These are phyloP conservation scores for Amylostereum chailletii DNA, from an alignment of 1,284 basidiomycete species.

Conservation along the genomic window DNA sequence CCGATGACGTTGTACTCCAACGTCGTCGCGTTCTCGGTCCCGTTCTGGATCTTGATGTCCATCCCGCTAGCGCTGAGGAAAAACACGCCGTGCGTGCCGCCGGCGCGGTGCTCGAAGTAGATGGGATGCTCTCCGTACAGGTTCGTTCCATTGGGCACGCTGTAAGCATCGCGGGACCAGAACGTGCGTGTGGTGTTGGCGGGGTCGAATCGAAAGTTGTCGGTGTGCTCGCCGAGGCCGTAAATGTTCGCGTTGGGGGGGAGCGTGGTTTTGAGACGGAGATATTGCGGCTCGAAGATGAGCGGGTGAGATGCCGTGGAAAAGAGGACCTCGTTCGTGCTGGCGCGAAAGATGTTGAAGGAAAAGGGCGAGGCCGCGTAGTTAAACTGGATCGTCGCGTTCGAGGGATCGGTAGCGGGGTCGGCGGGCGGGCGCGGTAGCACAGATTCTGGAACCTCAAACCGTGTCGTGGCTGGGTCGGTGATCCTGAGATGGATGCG, in stretches of 20 bases:
- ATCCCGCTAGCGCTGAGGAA: conserved; percentile 65
- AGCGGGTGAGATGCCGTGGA: conserved; percentile 54
- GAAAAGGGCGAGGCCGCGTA: conserved; percentile 62
- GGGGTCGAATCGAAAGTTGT: conserved; percentile 54
- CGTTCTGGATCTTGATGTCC: conserved; percentile 58
- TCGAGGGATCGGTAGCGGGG: conserved; percentile 18
- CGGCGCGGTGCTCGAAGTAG: conserved; percentile 55
- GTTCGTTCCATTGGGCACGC: conserved; percentile 44
- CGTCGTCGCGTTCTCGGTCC: conserved; percentile 28
- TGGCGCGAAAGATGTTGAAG: conserved; percentile 55
- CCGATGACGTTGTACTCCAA: conserved; percentile 69
- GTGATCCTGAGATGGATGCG: conserved; percentile 71
- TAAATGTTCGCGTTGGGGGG: conserved; percentile 62
- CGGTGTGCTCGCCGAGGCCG: conserved; percentile 70
- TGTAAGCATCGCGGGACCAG: conserved; percentile 60
- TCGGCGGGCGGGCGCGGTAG: conserved; percentile 45
- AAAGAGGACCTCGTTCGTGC: conserved; percentile 56
- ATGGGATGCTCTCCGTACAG: conserved; percentile 66
- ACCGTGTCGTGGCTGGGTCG: conserved; percentile 47
- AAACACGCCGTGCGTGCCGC: conserved; percentile 60
- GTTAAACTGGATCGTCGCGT: conserved; percentile 50
- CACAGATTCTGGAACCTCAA: conserved; percentile 61
- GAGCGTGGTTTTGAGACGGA: conserved; percentile 55
- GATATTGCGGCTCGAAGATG: conserved; percentile 74
- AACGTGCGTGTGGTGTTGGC: conserved; percentile 56